Conservation (phyloP, 2,329 filamentous ascomycete genomes). For the Exutisphaerella laricina region DNA sequence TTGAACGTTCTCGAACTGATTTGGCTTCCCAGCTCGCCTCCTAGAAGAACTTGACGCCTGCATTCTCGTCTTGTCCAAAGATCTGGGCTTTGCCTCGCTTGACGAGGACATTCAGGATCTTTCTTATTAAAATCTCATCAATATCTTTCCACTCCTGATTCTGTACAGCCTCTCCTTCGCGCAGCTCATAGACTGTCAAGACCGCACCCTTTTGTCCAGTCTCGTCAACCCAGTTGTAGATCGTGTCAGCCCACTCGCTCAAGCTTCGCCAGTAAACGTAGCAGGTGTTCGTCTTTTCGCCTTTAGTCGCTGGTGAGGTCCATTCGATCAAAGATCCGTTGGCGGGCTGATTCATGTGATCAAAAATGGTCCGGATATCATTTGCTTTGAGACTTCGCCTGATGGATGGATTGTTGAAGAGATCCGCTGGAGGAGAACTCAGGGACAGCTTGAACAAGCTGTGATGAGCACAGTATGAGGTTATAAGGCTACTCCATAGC, state of each 20-base stretch:
- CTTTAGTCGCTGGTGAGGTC: conserved; percentile 38
- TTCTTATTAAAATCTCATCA: conserved; percentile 73
- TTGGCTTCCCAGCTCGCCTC: background rate
- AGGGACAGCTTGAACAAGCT: conserved; percentile 70
- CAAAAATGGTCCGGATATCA: conserved; percentile 50
- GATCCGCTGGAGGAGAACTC: conserved; percentile 43
- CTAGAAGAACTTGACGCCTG: conserved; percentile 96
- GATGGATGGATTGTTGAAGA: conserved; percentile 49
- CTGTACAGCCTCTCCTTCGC: conserved; percentile 73
- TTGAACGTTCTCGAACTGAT: background rate
- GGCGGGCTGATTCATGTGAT: conserved; percentile 51
- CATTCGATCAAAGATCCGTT: conserved; percentile 58
- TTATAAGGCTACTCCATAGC: conserved; percentile 83
- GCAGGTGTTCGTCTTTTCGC: conserved; percentile 49
- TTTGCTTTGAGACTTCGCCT: conserved; percentile 44
- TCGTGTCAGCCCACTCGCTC: conserved; percentile 79
- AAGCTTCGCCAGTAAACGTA: conserved; percentile 82
- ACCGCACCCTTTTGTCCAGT: conserved; percentile 86
- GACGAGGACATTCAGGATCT: conserved; percentile 72
- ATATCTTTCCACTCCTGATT: conserved; percentile 48
- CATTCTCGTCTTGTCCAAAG: conserved; percentile 81
- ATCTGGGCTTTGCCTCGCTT: conserved; percentile 90
- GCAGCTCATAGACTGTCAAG: conserved; percentile 86
- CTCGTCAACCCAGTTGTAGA: conserved; percentile 75
- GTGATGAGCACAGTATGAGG: conserved; percentile 74